phyloP scores from a whole-genome alignment of 2,329 filamentous ascomycete species.

The Orbilia blumenaviensis region DNA sequence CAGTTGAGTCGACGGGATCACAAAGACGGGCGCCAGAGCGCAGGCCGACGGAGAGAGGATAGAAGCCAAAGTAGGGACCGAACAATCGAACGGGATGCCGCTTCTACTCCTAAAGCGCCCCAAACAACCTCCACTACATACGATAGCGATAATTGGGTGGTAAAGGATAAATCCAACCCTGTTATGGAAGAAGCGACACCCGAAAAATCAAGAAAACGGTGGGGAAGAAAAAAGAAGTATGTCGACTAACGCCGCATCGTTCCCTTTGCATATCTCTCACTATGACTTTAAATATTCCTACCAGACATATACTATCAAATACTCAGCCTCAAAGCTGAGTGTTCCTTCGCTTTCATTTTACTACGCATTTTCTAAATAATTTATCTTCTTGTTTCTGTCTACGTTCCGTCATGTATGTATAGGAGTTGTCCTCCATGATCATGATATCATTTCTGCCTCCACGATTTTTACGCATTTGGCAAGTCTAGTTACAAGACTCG shows the following conservation, averaged over 20 bases:
- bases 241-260: conserved; percentile 15
- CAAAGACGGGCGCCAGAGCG: conserved; percentile 36
- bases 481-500: no score
- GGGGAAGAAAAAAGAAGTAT: conserved; percentile 51
- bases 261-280: neutral
- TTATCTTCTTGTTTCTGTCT: neutral
- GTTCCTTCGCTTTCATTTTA: neutral
- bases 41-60: conserved; percentile 30
- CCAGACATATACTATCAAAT: neutral
- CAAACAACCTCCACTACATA: conserved; percentile 51
- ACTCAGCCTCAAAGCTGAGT: neutral
- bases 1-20: conserved; percentile 32
- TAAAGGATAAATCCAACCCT: conserved; percentile 22
- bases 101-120: conserved; percentile 40
- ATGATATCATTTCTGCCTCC: conserved; percentile 11
- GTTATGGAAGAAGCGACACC: conserved; percentile 20
- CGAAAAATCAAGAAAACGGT: conserved; percentile 43
- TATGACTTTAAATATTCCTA: no score
- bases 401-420: conserved; percentile 10
- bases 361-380: neutral
- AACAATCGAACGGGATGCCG: conserved; percentile 34
- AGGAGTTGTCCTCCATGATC: conserved; percentile 29
- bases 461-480: neutral
- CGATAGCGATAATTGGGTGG: conserved; percentile 49
- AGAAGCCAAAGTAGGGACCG: conserved; percentile 48